phyloP scores from a whole-genome alignment of 1,284 basidiomycete species.

The Cutaneotrichosporon sp. region DNA sequence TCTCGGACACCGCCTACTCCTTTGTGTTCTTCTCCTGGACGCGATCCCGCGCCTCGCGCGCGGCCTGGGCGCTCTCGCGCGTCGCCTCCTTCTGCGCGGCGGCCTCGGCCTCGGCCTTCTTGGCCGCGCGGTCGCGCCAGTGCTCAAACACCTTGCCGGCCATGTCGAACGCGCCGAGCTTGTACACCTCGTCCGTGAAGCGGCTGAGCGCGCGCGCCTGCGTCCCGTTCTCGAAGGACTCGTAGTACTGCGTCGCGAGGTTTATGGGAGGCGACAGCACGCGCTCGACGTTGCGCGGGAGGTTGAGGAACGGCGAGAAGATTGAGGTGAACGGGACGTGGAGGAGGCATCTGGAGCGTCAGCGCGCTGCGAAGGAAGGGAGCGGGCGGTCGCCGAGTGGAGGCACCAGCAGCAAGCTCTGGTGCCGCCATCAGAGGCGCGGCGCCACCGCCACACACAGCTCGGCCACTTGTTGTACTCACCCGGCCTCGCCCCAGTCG shows the following conservation, averaged over 20 bases:
- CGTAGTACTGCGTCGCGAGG: slow-evolving; percentile 32
- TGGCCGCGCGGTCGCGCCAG: background rate
- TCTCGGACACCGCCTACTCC: background rate
- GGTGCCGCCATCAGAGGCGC: no score
- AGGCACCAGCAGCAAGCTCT: no score
- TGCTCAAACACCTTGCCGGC: slow-evolving; percentile 27
- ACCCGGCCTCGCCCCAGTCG: slow-evolving; percentile 49
- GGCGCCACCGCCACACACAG: no score
- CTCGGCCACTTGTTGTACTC: no score
- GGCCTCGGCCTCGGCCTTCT: slow-evolving; percentile 6
- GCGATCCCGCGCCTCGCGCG: background rate
- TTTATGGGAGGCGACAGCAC: slow-evolving; percentile 34
- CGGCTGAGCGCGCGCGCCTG: slow-evolving; percentile 24
- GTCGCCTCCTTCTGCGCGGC: slow-evolving; percentile 6
- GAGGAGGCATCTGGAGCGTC: slow-evolving; percentile 35
- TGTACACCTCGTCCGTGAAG: slow-evolving; percentile 22
- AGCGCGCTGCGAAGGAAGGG: no score
- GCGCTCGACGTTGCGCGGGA: slow-evolving; percentile 20
- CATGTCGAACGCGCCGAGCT: slow-evolving; percentile 33
- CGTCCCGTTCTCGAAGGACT: slow-evolving; percentile 37
- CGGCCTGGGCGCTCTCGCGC: slow-evolving; percentile 12
- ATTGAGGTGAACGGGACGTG: slow-evolving; percentile 42
- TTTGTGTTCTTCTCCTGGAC: slow-evolving; percentile 23
- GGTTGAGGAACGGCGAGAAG: slow-evolving; percentile 37
- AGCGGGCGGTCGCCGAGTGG: no score